Evolutionary conservation across 2,329 filamentous ascomycete species (phyloP), one percentile per base, ranked within the genome.

Genomic region (Paradendryphiella salina): DNA sequence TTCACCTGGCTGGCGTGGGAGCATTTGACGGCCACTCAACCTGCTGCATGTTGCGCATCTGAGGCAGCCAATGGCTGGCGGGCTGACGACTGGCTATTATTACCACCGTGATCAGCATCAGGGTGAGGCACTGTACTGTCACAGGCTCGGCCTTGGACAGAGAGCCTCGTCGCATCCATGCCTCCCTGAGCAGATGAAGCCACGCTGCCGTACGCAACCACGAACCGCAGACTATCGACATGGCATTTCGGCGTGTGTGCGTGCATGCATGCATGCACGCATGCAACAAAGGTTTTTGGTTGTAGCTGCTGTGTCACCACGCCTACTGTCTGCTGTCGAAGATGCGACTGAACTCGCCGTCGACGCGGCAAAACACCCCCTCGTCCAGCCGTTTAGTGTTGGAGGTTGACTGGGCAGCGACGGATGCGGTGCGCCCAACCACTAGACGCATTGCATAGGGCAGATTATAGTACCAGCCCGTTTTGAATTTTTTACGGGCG

Each of bases 401-500:
- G 35, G 35, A 34, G 33, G 33, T 43, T 51, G 50, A 43, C 44
- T 47, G 53, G 50, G 49, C 53, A 51, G 51, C 50, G 41, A 47
- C 36, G 40, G 33, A 41, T 54, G 57, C 39, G 28, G 49, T 58
- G 55, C 49, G 63, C 63, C 63, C 63, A 63, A 65, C 63, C 54
- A 59, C 50, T 50, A 54, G 53, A 59, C 54, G 57, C 61, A 62
- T 57, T 54, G 62, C 62, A 61, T 63, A 52, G 42, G 42, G 37
- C 46, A 40, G 46, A 37, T 54, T 61, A 58, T 58, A 60, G 59
- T 58, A 61, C 55, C 54, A 42, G 36, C 35, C 46, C 59, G 61
- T 62, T 64, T 61, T 55, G 59, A 61, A 62, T 52, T 59, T 59
- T 59, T 64, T 62, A 32, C 42, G 42, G 32, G 57, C 61, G 53